A percentile compares a stretch with the other conserved stretches of the same genome.
phyloP scores from a whole-genome alignment of 495 filamentous ascomycete species.

The Melanomma pulvis-pyrius region DNA sequence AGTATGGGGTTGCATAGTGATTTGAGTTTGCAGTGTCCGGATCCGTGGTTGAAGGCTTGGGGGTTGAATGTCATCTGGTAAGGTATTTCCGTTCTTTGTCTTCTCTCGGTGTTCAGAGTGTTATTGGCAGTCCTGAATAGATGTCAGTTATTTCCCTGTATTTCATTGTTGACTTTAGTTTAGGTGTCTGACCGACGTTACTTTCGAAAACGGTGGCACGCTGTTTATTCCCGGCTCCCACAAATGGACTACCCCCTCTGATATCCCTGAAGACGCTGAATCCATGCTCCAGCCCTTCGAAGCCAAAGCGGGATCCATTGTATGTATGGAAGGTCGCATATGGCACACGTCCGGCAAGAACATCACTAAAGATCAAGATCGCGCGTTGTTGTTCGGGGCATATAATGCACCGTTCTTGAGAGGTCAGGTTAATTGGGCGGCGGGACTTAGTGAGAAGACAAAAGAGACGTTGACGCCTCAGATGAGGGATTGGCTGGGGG shows the following conservation, averaged over 20 bases:
- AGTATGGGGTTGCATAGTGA: slow-evolving; percentile 21
- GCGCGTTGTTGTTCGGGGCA: slow-evolving; percentile 14
- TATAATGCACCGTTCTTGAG: slow-evolving; percentile 18
- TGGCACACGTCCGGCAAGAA: slow-evolving; percentile 19
- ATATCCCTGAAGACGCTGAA: slow-evolving; percentile 15
- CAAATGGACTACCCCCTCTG: slow-evolving; percentile 6
- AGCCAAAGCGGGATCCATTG: slow-evolving; percentile 24
- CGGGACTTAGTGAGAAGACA: slow-evolving; percentile 12
- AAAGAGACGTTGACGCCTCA: slow-evolving; percentile 1
- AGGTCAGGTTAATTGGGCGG: slow-evolving; percentile 22
- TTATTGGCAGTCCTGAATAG: background rate
- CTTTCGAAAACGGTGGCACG: slow-evolving; percentile 11
- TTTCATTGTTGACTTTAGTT: background rate
- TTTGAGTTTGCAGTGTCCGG: slow-evolving; percentile 13
- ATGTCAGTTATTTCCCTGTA: background rate
- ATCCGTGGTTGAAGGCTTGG: background rate
- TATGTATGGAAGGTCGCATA: slow-evolving; percentile 19
- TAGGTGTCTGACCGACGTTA: slow-evolving; percentile 7
- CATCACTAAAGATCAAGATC: slow-evolving; percentile 14
- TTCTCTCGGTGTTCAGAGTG: background rate
- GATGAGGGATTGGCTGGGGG: slow-evolving; percentile 20
- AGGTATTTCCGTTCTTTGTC: background rate
- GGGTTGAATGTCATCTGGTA: slow-evolving; percentile 9
- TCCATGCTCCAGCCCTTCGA: slow-evolving; percentile 15
- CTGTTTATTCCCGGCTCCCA: slow-evolving; percentile 13